Evolutionary conservation across 2,329 filamentous ascomycete genomes (phyloP).

Genomic region (Pseudogymnoascus sp.): DNA sequence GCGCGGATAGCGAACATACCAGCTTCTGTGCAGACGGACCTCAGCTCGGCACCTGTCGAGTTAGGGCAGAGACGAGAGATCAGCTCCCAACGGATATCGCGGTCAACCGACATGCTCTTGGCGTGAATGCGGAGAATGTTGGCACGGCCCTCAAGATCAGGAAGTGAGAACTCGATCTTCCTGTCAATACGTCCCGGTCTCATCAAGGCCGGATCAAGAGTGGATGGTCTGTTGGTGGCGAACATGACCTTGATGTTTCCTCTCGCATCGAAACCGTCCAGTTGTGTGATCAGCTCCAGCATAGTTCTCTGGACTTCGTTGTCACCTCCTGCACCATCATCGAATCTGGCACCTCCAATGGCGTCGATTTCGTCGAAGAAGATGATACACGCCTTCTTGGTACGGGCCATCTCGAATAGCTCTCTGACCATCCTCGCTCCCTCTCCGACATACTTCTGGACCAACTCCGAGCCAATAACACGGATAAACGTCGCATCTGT

Average conservation of each 20-base stretch:
- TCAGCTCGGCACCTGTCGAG: conserved; percentile 88
- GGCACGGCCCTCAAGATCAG: conserved; percentile 92
- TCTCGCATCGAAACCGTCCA: conserved; percentile 91
- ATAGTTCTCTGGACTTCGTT: conserved; percentile 98
- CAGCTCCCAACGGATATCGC: conserved; percentile 97
- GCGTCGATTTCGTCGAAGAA: conserved; percentile 99
- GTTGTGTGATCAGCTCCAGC: conserved; percentile 93
- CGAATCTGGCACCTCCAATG: conserved; percentile 90
- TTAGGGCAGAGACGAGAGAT: conserved; percentile 97
- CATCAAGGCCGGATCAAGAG: conserved; percentile 94
- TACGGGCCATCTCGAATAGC: conserved; percentile 98
- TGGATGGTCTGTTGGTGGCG: conserved; percentile 92
- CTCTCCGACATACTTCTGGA: conserved; percentile 98
- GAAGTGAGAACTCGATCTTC: conserved; percentile 97
- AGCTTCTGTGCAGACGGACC: conserved; percentile 94
- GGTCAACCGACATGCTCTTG: conserved; percentile 99
- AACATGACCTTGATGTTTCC: conserved; percentile 99
- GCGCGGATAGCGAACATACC: conserved; percentile 97
- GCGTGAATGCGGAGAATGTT: conserved; percentile 98
- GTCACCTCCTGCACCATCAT: conserved; percentile 92
- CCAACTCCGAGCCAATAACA: conserved; percentile 94
- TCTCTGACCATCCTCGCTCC: conserved; percentile 97
- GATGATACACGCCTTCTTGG: conserved; percentile 99
- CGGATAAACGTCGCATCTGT: conserved; percentile 98
- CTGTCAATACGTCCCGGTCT: conserved; percentile 93